A percentile compares a stretch with the other conserved stretches of the same genome.
phyloP scores from a whole-genome alignment of 805 yeast genomes.

The Peterozyma xylosa region DNA sequence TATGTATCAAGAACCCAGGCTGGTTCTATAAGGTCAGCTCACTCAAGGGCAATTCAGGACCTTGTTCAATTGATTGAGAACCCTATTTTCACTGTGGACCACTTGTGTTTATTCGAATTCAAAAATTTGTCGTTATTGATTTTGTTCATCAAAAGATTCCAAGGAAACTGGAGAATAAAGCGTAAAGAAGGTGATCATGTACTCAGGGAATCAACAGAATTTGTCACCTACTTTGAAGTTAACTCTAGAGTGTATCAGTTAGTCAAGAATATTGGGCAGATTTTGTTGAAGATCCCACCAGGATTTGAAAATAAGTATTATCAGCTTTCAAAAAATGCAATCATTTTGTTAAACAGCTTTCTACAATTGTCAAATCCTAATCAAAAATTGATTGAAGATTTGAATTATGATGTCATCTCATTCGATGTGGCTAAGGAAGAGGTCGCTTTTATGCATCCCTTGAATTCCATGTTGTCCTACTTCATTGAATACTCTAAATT shows the following conservation, averaged over 20 bases:
- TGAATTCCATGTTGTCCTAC: conserved; percentile 47
- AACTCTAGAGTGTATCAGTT: conserved; percentile 16
- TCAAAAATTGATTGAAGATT: conserved; percentile 18
- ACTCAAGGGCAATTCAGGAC: conserved; percentile 4
- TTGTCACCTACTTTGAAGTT: conserved; percentile 38
- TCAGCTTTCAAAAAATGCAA: conserved; percentile 22
- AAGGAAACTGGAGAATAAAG: conserved; percentile 46
- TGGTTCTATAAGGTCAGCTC: conserved; percentile 1
- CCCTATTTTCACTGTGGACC: conserved; percentile 7
- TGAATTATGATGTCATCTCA: conserved; percentile 18
- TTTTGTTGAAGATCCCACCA: conserved; percentile 12
- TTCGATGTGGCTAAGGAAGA: conserved; percentile 35
- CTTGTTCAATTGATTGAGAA: conserved; percentile 6
- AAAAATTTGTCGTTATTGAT: conserved; percentile 33
- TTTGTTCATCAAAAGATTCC: conserved; percentile 44
- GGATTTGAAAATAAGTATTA: conserved; percentile 5
- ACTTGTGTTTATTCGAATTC: conserved; percentile 21
- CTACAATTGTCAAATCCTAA: conserved; percentile 20
- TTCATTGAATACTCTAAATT: conserved; percentile 27
- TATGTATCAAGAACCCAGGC: neutral
- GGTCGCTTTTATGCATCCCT: conserved; percentile 52
- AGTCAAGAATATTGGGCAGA: conserved; percentile 16
- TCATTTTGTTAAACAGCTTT: conserved; percentile 25
- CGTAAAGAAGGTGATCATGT: conserved; percentile 68
- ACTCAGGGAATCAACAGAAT: conserved; percentile 44